These are phyloP conservation scores for Durusdinium trenchii DNA, from an alignment of 73 alveolate species.

Conservation along the genomic window DNA sequence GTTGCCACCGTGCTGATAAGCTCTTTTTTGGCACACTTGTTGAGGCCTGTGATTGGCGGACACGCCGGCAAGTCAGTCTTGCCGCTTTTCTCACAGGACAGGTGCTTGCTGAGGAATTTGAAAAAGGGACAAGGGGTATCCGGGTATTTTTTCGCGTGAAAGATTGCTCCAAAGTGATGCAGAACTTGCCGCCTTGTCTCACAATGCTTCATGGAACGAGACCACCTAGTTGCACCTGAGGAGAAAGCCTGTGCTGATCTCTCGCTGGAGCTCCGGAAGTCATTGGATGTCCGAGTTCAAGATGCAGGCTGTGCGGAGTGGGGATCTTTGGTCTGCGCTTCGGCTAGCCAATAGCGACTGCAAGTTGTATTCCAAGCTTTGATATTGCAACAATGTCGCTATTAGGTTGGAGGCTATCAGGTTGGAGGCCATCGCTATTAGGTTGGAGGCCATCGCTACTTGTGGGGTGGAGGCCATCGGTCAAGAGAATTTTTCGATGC, in stretches of 20 bases:
- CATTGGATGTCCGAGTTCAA: conserved; percentile 54
- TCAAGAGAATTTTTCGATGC: background rate
- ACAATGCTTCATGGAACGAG: background rate
- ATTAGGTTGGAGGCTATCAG: background rate
- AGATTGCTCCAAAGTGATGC: no score
- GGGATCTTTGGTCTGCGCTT: no score
- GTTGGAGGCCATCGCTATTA: background rate
- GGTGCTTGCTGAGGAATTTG: background rate
- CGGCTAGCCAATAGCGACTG: no score
- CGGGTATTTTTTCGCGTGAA: background rate
- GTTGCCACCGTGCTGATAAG: background rate
- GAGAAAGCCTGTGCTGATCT: conserved; percentile 88
- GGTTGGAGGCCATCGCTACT: background rate
- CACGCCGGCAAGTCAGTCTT: conserved; percentile 94
- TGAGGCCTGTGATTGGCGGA: conserved; percentile 94
- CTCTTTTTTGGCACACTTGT: background rate
- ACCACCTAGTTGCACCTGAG: background rate
- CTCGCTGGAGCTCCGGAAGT: conserved; percentile 73
- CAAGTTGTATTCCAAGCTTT: background rate
- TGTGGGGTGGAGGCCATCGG: background rate
- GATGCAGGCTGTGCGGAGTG: conserved; percentile 60
- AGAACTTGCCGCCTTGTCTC: background rate
- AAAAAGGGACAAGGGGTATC: no score
- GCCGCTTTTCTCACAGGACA: conserved; percentile 89
- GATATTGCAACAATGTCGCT: background rate